Evolutionary conservation across 805 yeast species (phyloP).

Genomic region (Myxozyma neotropica): DNA sequence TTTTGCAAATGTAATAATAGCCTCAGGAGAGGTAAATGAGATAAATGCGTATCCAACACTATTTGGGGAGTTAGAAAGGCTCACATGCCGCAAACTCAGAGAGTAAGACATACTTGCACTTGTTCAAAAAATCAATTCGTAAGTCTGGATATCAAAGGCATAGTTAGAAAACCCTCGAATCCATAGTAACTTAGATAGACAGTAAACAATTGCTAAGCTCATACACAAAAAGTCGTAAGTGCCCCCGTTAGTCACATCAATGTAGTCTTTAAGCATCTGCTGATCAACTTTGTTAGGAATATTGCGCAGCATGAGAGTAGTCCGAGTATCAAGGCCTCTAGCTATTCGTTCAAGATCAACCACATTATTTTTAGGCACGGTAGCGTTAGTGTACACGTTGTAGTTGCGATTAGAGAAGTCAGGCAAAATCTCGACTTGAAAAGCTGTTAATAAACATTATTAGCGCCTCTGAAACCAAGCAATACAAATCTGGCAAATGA

Average conservation of each 20-base stretch:
- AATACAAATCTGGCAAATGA: not conserved
- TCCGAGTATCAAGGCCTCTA: constrained; percentile 49
- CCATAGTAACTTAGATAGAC: not conserved
- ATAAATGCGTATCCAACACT: constrained; percentile 59
- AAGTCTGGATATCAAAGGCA: constrained; percentile 40
- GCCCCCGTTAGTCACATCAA: constrained; percentile 50
- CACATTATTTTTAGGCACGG: constrained; percentile 43
- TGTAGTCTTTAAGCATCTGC: constrained; percentile 49
- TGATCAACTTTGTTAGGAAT: constrained; percentile 57
- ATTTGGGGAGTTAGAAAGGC: not conserved
- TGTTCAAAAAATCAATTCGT: constrained; percentile 55
- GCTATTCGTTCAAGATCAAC: constrained; percentile 49
- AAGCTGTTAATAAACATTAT: constrained; percentile 10
- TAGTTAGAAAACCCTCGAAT: not conserved
- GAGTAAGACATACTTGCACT: constrained; percentile 48
- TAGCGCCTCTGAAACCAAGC: not conserved
- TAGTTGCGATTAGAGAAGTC: constrained; percentile 20
- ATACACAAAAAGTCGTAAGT: constrained; percentile 48
- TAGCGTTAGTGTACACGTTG: constrained; percentile 38
- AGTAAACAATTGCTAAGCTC: constrained; percentile 24
- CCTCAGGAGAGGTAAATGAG: constrained; percentile 50
- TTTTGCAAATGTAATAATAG: constrained; percentile 50
- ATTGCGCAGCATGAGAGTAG: constrained; percentile 56
- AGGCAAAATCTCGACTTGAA: constrained; percentile 28
- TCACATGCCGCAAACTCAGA: not conserved